phyloP scores from a whole-genome alignment of 2,329 filamentous ascomycete genomes.

The Fusarium sacchari region DNA sequence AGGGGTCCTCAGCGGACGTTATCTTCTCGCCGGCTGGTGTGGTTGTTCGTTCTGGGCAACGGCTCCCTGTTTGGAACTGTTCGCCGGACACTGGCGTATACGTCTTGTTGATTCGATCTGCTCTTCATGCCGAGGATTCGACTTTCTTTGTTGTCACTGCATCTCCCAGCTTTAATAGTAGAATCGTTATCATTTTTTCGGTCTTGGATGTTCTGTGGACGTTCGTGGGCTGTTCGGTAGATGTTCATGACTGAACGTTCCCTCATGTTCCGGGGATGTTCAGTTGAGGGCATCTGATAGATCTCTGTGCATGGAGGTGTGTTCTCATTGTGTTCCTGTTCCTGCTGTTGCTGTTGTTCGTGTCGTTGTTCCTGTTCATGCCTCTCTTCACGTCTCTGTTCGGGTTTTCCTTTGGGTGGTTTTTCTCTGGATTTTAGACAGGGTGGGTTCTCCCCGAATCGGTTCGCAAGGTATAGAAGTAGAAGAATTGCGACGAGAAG shows the following conservation, averaged over 20 bases:
- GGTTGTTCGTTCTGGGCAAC: not conserved
- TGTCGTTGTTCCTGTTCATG: not conserved
- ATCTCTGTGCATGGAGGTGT: rapidly evolving
- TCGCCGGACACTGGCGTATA: not conserved
- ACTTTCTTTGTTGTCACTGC: not conserved
- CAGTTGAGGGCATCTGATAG: rapidly evolving
- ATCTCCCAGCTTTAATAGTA: not conserved
- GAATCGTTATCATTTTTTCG: rapidly evolving
- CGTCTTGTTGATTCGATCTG: not conserved
- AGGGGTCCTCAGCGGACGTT: not conserved
- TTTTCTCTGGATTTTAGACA: rapidly evolving
- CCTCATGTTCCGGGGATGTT: rapidly evolving
- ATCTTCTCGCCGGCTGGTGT: not conserved
- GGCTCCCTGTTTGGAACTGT: not conserved
- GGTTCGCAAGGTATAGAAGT: no score
- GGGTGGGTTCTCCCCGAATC: no score
- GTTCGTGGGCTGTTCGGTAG: not conserved
- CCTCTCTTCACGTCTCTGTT: not conserved
- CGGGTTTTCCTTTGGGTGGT: not conserved
- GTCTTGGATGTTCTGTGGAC: not conserved
- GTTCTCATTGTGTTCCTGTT: rapidly evolving
- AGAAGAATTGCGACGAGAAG: not conserved
- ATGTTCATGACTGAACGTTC: rapidly evolving
- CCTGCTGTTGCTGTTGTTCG: not conserved
- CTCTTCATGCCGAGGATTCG: not conserved